Base-by-base conservation (phyloP, 164 flowering plant genomes). In the Cinnamomum micranthum region DNA sequence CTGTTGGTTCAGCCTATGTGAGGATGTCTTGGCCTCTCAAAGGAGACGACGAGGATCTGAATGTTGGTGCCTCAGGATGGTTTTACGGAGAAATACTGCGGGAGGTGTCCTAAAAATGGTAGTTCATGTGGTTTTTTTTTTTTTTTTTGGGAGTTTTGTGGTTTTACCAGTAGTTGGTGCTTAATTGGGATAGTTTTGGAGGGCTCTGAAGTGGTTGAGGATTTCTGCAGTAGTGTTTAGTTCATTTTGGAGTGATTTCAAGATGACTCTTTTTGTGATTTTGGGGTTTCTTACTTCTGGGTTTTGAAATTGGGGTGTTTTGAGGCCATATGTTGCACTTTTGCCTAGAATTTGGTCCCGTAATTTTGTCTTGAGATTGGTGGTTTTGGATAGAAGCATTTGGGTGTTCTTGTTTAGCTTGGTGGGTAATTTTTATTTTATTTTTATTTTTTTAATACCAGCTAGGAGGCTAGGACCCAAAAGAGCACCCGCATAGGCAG, bases 231-330 rank as follows among this genome's bases (percentile, higher is more conserved):
- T 67, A 28, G 68, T 2, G 11, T 15, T 67, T 55, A 27, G 50
- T 14, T 67, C 69, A 33, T 15, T 31, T 67, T 28, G 47, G 20
- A 2, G 10, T 41, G 47, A 15, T 28, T 67, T 64, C 28, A 25
- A 14, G 33, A 64, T 6, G 13, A 13, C 24, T 17, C 23, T 25
- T 64, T 64, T 25, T 10, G 4, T 23, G 67, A 24, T 35, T 74
- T 60, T 47, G 23, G 23, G n/a, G 47, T 41, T 35, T 0, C 10
- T 41, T 41, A 9, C 47, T 41, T 9, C 62, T 59, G 81, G 71
- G 63, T 28, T 76, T 62, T 47, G 62, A 65, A 41, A 22, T 67
- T 23, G 63, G 62, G 51, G 69, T 77, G 69, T 9, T 71, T 74
- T 33, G 60, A 62, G 58, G 15, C 2, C 22, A 35, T 20, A 22